These are phyloP conservation scores for Endocalyx cinctus DNA, from an alignment of 2,329 filamentous ascomycete genomes.

Conservation along the genomic window DNA sequence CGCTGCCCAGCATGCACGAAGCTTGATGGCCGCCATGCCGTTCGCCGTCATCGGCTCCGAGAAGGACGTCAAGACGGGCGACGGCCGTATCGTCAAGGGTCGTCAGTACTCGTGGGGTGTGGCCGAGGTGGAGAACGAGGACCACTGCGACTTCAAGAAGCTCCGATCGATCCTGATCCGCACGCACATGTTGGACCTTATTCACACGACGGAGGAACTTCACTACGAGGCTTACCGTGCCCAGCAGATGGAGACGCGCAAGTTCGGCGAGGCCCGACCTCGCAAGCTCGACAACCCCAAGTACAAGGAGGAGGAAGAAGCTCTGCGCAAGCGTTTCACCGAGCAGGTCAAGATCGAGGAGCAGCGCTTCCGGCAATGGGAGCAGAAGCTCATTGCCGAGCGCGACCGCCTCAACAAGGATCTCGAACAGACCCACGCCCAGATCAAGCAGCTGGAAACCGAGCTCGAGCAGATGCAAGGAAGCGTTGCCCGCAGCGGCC, in stretches of 20 bases:
- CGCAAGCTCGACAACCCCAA: slow-evolving; percentile 99
- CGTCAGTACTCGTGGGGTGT: slow-evolving; percentile 99
- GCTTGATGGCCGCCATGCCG: slow-evolving; percentile 93
- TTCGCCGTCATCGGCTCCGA: slow-evolving; percentile 98
- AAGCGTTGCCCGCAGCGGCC: slow-evolving; percentile 82
- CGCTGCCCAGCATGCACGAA: slow-evolving; percentile 89
- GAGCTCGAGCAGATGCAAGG: slow-evolving; percentile 95
- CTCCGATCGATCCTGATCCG: slow-evolving; percentile 97
- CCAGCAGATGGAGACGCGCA: slow-evolving; percentile 99
- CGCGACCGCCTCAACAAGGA: slow-evolving; percentile 99
- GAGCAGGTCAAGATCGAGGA: slow-evolving; percentile 99
- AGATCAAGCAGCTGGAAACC: slow-evolving; percentile 84
- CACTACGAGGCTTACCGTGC: slow-evolving; percentile 99
- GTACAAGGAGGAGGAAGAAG: slow-evolving; percentile 99
- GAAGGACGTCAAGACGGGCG: slow-evolving; percentile 96
- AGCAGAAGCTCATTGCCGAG: slow-evolving; percentile 99
- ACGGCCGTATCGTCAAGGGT: slow-evolving; percentile 96
- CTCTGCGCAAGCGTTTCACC: slow-evolving; percentile 96
- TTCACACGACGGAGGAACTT: slow-evolving; percentile 98
- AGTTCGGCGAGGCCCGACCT: slow-evolving; percentile 95
- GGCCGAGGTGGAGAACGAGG: slow-evolving; percentile 98
- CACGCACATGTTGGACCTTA: slow-evolving; percentile 99
- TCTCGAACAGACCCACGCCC: slow-evolving; percentile 93
- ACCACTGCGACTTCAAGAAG: slow-evolving; percentile 99
- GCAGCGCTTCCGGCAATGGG: slow-evolving; percentile 98